Evolutionary conservation across 106 monocot genomes (phyloP).

Genomic region (Dendrobium nobile): DNA sequence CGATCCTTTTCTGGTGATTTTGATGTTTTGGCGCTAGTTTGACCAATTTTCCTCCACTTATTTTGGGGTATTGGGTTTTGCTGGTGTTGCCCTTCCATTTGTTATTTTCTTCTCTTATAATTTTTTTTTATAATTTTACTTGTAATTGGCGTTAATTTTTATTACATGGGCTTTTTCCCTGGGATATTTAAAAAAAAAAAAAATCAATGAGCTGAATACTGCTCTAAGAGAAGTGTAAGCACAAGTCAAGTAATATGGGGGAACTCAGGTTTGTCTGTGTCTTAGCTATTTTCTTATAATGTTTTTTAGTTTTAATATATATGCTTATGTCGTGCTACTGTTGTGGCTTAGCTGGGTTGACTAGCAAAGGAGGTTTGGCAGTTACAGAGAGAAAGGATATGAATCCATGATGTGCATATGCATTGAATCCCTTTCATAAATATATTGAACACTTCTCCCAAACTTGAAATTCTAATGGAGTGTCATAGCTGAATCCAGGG

Average conservation of each 20-base stretch:
- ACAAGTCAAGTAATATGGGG: background rate
- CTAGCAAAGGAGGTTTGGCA: background rate
- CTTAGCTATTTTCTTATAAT: background rate
- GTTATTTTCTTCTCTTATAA: too few relatives aligned
- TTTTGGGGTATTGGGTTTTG: too few relatives aligned
- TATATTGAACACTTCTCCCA: constrained; percentile 14
- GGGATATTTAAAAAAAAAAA: too few relatives aligned
- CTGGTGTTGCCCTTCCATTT: too few relatives aligned
- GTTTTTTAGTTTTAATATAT: background rate
- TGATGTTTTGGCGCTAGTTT: too few relatives aligned
- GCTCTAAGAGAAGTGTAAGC: background rate
- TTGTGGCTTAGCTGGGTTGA: constrained; percentile 3
- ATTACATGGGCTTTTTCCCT: too few relatives aligned
- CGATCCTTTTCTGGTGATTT: too few relatives aligned
- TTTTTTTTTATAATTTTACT: too few relatives aligned
- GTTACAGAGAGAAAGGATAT: constrained; percentile 9
- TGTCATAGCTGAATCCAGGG: background rate
- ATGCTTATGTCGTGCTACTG: background rate
- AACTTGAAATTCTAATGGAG: background rate
- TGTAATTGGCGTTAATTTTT: too few relatives aligned
- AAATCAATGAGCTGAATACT: too few relatives aligned
- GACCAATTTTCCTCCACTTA: too few relatives aligned
- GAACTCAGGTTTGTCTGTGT: background rate
- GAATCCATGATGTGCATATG: constrained; percentile 8
- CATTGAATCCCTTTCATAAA: constrained; percentile 17